Evolutionary conservation across 2,329 filamentous ascomycete genomes (phyloP).

Genomic region (Colletotrichum scovillei): DNA sequence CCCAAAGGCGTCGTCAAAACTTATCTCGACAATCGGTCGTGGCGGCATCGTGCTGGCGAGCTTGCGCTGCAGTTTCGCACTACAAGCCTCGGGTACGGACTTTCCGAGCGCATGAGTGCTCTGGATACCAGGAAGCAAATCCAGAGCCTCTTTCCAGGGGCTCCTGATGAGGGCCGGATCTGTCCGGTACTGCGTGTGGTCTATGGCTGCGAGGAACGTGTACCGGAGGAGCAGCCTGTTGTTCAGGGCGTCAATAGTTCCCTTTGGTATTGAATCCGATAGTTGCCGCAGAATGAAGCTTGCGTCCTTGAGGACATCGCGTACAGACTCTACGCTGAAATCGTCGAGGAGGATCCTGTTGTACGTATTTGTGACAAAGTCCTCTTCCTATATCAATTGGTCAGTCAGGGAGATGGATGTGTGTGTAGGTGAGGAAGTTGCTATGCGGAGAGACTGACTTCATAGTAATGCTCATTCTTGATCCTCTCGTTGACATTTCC

Average conservation of each 20-base stretch:
- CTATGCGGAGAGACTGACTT: constrained; percentile 65
- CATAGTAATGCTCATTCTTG: constrained; percentile 87
- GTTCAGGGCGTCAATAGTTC: constrained; percentile 67
- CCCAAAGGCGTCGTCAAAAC: constrained; percentile 76
- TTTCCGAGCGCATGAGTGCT: constrained; percentile 71
- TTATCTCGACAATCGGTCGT: constrained; percentile 84
- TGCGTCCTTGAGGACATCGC: constrained; percentile 64
- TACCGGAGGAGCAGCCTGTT: constrained; percentile 75
- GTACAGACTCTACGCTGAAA: constrained; percentile 68
- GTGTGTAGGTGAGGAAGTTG: background rate
- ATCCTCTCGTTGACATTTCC: constrained; percentile 82
- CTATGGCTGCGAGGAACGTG: constrained; percentile 67
- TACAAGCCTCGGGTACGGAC: constrained; percentile 83
- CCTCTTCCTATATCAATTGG: constrained; percentile 80
- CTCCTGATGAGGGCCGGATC: constrained; percentile 59
- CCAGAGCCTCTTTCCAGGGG: constrained; percentile 63
- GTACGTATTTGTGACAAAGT: constrained; percentile 94
- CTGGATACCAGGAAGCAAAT: constrained; percentile 66
- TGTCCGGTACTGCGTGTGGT: constrained; percentile 58
- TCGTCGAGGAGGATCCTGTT: constrained; percentile 79
- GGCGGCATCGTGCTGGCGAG: constrained; percentile 95
- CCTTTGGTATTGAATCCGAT: constrained; percentile 50
- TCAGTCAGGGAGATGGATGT: background rate
- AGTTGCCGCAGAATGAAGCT: constrained; percentile 60
- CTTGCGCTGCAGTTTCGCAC: constrained; percentile 88